Percentiles rank a stretch among this genome's conserved stretches.
Evolutionary conservation across 2,329 filamentous ascomycete genomes (phyloP).

Genomic region (Claviceps fusiformis): DNA sequence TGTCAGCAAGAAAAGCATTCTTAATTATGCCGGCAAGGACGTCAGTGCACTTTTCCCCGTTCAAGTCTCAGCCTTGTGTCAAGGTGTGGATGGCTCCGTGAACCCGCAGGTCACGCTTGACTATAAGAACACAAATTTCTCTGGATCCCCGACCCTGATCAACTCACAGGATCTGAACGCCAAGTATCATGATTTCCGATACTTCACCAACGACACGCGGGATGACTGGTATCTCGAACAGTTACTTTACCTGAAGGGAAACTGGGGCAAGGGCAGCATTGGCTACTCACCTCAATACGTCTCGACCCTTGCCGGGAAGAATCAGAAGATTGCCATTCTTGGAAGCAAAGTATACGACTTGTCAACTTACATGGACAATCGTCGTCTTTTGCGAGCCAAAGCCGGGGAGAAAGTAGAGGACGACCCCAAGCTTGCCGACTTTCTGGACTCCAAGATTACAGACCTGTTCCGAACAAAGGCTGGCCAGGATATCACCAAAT

Average conservation of each 20-base stretch:
- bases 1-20: conserved; percentile 44
- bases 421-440: conserved; percentile 47
- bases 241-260: conserved; percentile 61
- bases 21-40: conserved; percentile 76
- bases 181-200: conserved; percentile 86
- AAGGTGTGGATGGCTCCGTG: conserved; percentile 53
- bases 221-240: conserved; percentile 89
- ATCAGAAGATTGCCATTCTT: conserved; percentile 62
- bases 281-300: conserved; percentile 74
- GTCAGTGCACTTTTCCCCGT: conserved; percentile 84
- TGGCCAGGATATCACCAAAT: conserved; percentile 69
- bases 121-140: conserved; percentile 66
- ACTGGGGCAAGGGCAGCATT: conserved; percentile 75
- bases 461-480: conserved; percentile 63
- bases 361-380: conserved; percentile 67
- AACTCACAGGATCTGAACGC: conserved; percentile 57
- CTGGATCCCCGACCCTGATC: conserved; percentile 51
- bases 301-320: conserved; percentile 48
- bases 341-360: conserved; percentile 76
- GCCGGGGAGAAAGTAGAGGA: conserved; percentile 34
- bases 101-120: conserved; percentile 68
- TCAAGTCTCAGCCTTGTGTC: conserved; percentile 84
- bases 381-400: conserved; percentile 48
- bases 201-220: conserved; percentile 65
- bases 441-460: conserved; percentile 67